Base-by-base conservation (phyloP, 106 monocot genomes). In the Gastrodia elata region DNA sequence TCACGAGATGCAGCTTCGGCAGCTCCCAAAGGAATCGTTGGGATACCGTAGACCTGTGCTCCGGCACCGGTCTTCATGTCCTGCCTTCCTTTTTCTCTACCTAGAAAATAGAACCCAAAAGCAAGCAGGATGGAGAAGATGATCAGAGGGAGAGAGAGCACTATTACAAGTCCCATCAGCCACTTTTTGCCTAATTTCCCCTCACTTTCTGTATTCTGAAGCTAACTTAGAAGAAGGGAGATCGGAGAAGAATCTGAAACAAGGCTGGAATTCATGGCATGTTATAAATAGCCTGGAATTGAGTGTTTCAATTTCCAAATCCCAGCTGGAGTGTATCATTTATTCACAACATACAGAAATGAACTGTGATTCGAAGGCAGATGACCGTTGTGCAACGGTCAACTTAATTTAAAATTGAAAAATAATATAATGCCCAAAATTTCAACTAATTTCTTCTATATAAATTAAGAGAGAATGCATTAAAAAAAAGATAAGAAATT, bases 111-210 rank as follows among this genome's bases (percentile, higher is more conserved):
- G 71, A 71, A 77, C 2, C 70, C 71, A 22, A 77, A 77, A 2
- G 68, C 71, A 18, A 77, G 77, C 28, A 77, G n/a, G 27, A 77
- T 43, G 48, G 71, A 35, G 38, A 77, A 64, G 20, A 77, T 22
- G 32, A 77, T 71, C 28, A 77, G 77, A 71, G 77, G 77, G 43
- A 77, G 77, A 11, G 77, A 77, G 77, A 77, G 14, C 20, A 77
- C 77, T 33, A 77, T 71, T 5, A 71, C 77, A 25, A 71, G 61
- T 25, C 77, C 77, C 77, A 77, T 77, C 65, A 7, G 16, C 39
- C 22, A 37, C 35, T 2, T 72, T n/a, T n/a, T n/a, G n/a, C n/a
- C n/a, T n/a, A n/a, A 6, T 42, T 72, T 32, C 5, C 27, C 33
- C 33, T 8, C 27, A 5, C 22, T 70, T 5, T 41, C 16, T n/a